Evolutionary conservation across 1,284 basidiomycete species (phyloP).

Genomic region (Cryptococcus hybrid): DNA sequence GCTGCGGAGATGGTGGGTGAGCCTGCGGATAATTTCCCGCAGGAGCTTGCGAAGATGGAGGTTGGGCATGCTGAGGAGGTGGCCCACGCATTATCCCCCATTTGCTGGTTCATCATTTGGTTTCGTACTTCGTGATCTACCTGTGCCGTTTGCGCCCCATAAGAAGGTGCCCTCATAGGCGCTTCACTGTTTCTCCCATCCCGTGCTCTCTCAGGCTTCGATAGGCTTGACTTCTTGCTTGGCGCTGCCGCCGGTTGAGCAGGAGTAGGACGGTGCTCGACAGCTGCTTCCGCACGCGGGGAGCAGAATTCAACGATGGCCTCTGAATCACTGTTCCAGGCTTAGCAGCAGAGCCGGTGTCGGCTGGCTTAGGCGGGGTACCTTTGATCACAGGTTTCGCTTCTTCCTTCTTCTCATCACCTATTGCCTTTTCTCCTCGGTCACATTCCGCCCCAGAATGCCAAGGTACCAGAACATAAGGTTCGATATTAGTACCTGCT

Average conservation of each 20-base stretch:
- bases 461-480: constrained; percentile 99
- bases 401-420: constrained; percentile 46
- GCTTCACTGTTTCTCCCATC: constrained; percentile 69
- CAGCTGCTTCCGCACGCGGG: background rate
- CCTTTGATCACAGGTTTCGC: constrained; percentile 43
- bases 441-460: constrained; percentile 78
- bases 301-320: constrained; percentile 1
- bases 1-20: constrained; percentile 2
- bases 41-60: background rate
- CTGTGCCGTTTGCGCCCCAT: constrained; percentile 86
- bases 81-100: background rate
- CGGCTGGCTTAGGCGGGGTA: constrained; percentile 39
- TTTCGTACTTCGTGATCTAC: constrained; percentile 70
- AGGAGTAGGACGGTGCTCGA: constrained; percentile 6
- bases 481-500: constrained; percentile 98
- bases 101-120: constrained; percentile 17
- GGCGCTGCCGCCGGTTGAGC: constrained; percentile 1
- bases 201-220: constrained; percentile 45
- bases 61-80: constrained; percentile 7
- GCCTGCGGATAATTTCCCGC: background rate
- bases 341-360: constrained; percentile 45
- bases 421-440: constrained; percentile 53
- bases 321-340: constrained; percentile 47
- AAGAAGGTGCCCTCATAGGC: constrained; percentile 81
- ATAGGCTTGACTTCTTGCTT: constrained; percentile 37